phyloP scores from a whole-genome alignment of 371 early-diverging fungal genomes.

The Mucor irregularis region DNA sequence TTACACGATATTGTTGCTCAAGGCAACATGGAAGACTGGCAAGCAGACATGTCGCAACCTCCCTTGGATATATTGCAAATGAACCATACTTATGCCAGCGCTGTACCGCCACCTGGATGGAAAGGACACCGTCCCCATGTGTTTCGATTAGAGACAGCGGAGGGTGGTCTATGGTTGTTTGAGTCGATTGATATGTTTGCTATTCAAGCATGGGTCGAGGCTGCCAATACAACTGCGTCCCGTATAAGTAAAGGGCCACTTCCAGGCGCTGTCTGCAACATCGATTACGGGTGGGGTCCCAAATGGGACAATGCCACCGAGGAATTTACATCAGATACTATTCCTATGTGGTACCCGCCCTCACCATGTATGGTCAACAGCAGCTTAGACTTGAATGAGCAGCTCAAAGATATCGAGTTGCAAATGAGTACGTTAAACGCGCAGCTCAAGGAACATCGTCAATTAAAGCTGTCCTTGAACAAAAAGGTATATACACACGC shows the following conservation, averaged over 20 bases:
- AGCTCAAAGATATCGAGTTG: slow-evolving; percentile 8
- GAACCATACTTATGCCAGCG: slow-evolving; percentile 24
- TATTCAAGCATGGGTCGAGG: slow-evolving; percentile 28
- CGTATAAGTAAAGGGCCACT: slow-evolving; percentile 30
- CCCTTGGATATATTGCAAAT: slow-evolving; percentile 10
- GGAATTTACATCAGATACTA: neutral
- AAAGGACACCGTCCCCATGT: slow-evolving; percentile 26
- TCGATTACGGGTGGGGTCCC: slow-evolving; percentile 39
- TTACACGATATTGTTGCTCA: slow-evolving; percentile 12
- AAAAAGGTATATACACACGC: slow-evolving; percentile 11
- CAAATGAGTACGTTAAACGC: slow-evolving; percentile 5
- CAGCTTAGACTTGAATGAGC: slow-evolving; percentile 8
- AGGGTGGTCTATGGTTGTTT: slow-evolving; percentile 38
- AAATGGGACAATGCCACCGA: neutral
- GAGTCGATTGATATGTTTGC: slow-evolving; percentile 21
- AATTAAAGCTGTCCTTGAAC: slow-evolving; percentile 6
- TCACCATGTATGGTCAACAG: slow-evolving; percentile 28
- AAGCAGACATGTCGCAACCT: slow-evolving; percentile 7
- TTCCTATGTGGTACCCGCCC: slow-evolving; percentile 31
- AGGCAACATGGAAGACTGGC: slow-evolving; percentile 8
- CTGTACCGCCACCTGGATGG: slow-evolving; percentile 27
- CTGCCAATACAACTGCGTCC: slow-evolving; percentile 29
- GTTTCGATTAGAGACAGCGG: slow-evolving; percentile 31
- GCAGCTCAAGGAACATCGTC: slow-evolving; percentile 22
- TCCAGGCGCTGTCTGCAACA: slow-evolving; percentile 31